Evolutionary conservation across 768 basidiomycete genomes (phyloP).

Genomic region (Clavulina sp.): DNA sequence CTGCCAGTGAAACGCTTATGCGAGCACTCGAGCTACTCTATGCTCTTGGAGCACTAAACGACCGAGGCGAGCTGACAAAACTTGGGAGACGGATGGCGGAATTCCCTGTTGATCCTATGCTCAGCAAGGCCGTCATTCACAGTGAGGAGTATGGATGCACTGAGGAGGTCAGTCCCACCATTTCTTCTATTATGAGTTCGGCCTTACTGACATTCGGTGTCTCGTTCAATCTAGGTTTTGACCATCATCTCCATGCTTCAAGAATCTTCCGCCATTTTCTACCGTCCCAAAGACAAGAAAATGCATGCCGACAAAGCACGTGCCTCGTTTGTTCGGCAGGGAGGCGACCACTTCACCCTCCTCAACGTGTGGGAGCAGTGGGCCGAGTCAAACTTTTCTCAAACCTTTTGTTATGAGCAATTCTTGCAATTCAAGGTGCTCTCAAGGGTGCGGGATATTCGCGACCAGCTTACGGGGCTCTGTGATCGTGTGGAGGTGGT

Average conservation of each 20-base stretch:
- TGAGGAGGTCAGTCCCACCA: constrained; percentile 59
- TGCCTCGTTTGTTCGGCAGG: constrained; percentile 87
- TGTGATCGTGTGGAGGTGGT: constrained; percentile 96
- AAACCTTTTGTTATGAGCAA: constrained; percentile 87
- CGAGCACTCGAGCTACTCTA: constrained; percentile 85
- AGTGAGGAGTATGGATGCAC: constrained; percentile 90
- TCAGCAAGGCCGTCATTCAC: constrained; percentile 89
- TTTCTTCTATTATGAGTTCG: background rate
- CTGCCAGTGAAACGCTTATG: constrained; percentile 94
- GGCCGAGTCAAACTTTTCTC: constrained; percentile 94
- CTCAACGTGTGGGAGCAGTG: constrained; percentile 98
- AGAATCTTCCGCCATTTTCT: constrained; percentile 88
- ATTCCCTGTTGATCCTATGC: constrained; percentile 96
- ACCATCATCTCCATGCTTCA: constrained; percentile 96
- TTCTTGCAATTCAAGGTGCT: constrained; percentile 91
- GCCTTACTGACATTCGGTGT: background rate
- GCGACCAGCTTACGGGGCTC: constrained; percentile 67
- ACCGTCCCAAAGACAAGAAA: constrained; percentile 96
- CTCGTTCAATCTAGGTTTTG: constrained; percentile 39
- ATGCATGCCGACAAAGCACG: constrained; percentile 94
- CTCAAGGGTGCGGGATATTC: constrained; percentile 50
- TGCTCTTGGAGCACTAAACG: constrained; percentile 89
- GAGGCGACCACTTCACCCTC: constrained; percentile 95
- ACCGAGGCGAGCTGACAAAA: constrained; percentile 92
- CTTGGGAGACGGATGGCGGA: constrained; percentile 95